A percentile compares a stretch with the other conserved stretches of the same genome.
phyloP scores from a whole-genome alignment of 2,329 filamentous ascomycete genomes.

The Venturia aucupariae region DNA sequence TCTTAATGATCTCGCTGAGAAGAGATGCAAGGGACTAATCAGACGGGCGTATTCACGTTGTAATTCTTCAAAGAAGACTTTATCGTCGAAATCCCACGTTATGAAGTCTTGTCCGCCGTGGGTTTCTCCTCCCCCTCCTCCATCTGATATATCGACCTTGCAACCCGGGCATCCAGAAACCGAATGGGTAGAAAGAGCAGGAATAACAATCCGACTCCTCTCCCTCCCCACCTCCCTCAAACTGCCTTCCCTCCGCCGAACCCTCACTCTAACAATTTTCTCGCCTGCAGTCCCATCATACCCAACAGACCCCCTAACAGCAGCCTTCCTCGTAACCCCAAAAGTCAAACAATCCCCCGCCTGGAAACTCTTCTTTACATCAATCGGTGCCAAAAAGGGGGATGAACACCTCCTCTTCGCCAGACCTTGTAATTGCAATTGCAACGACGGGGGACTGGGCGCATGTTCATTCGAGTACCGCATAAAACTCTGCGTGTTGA shows the following conservation, averaged over 20 bases:
- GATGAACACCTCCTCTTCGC: neutral
- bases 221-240: neutral
- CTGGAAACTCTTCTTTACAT: neutral
- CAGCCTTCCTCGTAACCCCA: neutral
- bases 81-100: conserved; percentile 26
- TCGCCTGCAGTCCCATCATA: neutral
- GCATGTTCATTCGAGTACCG: conserved; percentile 16
- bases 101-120: conserved; percentile 17
- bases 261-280: neutral
- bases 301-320: neutral
- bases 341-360: neutral
- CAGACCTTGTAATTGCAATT: conserved; percentile 1
- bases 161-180: no score
- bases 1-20: conserved; percentile 25
- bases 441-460: conserved; percentile 13
- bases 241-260: neutral
- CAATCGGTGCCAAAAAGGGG: neutral
- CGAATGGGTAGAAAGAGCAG: conserved; percentile 10
- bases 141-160: no score
- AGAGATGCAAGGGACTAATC: conserved; percentile 20
- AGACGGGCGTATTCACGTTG: conserved; percentile 22
- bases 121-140: no score
- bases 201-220: neutral
- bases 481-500: neutral
- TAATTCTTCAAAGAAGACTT: conserved; percentile 24